phyloP scores from a whole-genome alignment of 352 stramenopile genomes.

The Phytophthora fragariaefolia region DNA sequence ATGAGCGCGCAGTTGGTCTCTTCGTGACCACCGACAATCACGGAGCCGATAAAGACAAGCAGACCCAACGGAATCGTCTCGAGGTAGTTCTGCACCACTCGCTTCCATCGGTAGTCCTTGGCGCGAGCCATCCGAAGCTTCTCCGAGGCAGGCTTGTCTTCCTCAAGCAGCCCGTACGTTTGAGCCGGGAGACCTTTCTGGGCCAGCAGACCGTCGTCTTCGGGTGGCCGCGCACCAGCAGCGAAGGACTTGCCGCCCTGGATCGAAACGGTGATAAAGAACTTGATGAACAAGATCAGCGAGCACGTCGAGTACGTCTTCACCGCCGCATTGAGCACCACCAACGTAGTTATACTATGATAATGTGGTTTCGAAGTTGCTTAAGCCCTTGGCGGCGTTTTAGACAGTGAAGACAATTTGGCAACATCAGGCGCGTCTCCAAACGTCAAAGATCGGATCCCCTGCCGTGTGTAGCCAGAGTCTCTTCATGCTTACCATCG shows the following conservation, averaged over 20 bases:
- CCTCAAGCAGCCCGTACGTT: conserved; percentile 14
- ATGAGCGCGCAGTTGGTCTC: conserved; percentile 52
- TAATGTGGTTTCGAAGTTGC: not conserved
- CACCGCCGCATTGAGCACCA: conserved; percentile 33
- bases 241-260: conserved; percentile 47
- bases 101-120: conserved; percentile 48
- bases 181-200: conserved; percentile 18
- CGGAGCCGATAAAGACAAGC: conserved; percentile 48
- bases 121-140: conserved; percentile 30
- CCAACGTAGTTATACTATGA: conserved; percentile 21
- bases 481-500: no score
- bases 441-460: not conserved
- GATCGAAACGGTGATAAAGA: conserved; percentile 40
- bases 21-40: conserved; percentile 49
- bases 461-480: no score
- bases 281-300: conserved; percentile 43
- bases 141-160: not conserved
- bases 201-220: conserved; percentile 32
- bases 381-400: conserved; percentile 4
- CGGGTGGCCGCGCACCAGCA: conserved; percentile 35
- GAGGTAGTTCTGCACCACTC: conserved; percentile 55
- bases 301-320: conserved; percentile 46
- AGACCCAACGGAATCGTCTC: conserved; percentile 54
- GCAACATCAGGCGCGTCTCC: not conserved
- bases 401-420: not conserved